A percentile compares a stretch with the other conserved stretches of the same genome.
Evolutionary conservation across 2,329 filamentous ascomycete genomes (phyloP).

Genomic region (Colletotrichum simmondsii): DNA sequence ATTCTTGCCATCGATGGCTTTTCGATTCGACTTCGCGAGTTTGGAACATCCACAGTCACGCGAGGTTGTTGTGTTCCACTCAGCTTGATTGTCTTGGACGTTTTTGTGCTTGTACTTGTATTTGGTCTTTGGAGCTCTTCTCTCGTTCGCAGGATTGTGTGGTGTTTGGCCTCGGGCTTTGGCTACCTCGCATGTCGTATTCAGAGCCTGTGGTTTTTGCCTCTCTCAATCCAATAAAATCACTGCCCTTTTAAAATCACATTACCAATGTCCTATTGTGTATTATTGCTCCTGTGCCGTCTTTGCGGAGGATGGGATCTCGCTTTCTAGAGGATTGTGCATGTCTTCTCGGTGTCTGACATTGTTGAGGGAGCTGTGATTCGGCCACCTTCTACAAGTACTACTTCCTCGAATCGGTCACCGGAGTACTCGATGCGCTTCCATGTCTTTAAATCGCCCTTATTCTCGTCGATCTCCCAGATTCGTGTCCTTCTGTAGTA

Average conservation of each 20-base stretch:
- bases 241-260: too few species aligned
- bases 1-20: background rate
- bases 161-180: background rate
- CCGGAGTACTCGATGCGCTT: conserved; percentile 43
- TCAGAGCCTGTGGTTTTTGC: background rate
- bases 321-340: background rate
- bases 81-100: background rate
- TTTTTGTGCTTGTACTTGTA: background rate
- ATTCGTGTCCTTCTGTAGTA: conserved; percentile 43
- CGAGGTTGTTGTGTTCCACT: background rate
- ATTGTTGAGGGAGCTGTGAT: background rate
- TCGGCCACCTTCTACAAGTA: conserved; percentile 42
- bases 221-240: background rate
- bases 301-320: background rate
- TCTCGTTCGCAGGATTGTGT: background rate
- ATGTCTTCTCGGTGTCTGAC: background rate
- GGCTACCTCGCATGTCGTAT: background rate
- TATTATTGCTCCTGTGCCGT: background rate
- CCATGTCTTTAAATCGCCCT: conserved; percentile 39
- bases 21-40: background rate
- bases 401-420: conserved; percentile 45
- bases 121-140: background rate
- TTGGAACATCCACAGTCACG: background rate
- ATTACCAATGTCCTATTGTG: background rate
- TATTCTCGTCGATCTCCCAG: conserved; percentile 42